Evolutionary conservation across 2,329 filamentous ascomycete species (phyloP), one percentile per base, ranked within the genome.

Genomic region (Xylaria sp.): DNA sequence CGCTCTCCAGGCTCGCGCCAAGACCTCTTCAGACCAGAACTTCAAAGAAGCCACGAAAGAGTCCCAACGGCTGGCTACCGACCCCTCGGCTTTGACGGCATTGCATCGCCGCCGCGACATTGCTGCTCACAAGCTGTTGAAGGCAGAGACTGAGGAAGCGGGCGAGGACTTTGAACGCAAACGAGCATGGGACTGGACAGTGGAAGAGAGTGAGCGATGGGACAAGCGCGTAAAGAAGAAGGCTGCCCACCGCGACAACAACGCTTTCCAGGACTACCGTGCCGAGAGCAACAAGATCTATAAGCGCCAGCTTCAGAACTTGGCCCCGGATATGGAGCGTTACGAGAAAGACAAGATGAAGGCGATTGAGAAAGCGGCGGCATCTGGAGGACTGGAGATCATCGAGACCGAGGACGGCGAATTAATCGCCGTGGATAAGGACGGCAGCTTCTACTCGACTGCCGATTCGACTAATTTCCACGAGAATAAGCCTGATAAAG

Each of bases 131-230:
- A 99, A 97, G 71, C 84, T 99, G 0, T 82, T 97, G 49, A 96
- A 96, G 78, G 91, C 92, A 3, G 92, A 97, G 69, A 87, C 92
- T 1, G 90, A 92, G 73, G 91, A 90, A 16, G 80, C 82, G 0
- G 92, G 92, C 39, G 91, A 90, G 58, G 94, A 97, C 74, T 99
- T 97, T 71, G 94, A 99, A 80, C 90, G 94, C 66, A 97, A 97
- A 77, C 87, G 94, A 47, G 94, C 94, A 1, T 99, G 94, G 94
- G 94, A 97, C 77, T 99, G 94, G 90, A 99, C 94, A 0, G 80
- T 93, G 5, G 94, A 99, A 65, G 94, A 99, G 76, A 90, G 86
- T 67, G 94, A 97, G 77, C 85, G 83, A 66, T 99, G 94, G 94
- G 94, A 99, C 75, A 88, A 88, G 77, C 87, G 92, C 37, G 78